A percentile compares a stretch with the other conserved stretches of the same genome.
Conservation (phyloP, 306 rosid genomes). For the Corylus avellana region DNA sequence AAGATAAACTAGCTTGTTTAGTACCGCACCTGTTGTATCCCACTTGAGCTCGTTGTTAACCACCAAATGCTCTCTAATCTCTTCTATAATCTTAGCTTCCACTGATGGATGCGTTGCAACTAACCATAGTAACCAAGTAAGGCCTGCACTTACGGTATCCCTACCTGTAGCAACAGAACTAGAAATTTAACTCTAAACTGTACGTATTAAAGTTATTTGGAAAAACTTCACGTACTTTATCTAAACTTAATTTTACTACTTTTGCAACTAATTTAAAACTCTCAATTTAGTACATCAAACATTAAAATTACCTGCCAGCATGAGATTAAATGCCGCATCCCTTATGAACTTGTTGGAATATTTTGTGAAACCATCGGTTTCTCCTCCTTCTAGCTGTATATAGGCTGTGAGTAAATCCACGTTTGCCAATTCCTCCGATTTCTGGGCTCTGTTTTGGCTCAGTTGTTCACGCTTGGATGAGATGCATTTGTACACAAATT, state of each 20-base stretch:
- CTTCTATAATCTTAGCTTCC: conserved; percentile 47
- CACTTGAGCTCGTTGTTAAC: neutral
- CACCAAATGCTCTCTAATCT: conserved; percentile 20
- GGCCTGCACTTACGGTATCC: conserved; percentile 46
- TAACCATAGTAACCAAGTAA: conserved; percentile 53
- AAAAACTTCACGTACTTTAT: too few relatives aligned
- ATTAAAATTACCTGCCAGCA: conserved; percentile 49
- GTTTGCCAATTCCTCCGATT: neutral
- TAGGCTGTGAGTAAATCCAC: conserved; percentile 38
- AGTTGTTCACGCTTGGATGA: conserved; percentile 11
- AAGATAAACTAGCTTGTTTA: conserved; percentile 45
- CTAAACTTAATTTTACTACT: too few relatives aligned
- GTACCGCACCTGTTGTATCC: conserved; percentile 17
- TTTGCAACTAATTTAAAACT: too few relatives aligned
- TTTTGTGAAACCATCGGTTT: neutral
- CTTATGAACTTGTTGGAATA: conserved; percentile 37
- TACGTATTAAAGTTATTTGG: too few relatives aligned
- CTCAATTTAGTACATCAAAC: too few relatives aligned
- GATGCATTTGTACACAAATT: conserved; percentile 17
- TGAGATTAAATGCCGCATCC: conserved; percentile 39
- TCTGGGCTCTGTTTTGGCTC: neutral
- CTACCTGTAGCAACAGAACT: too few relatives aligned
- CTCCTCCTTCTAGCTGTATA: neutral
- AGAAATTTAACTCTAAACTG: too few relatives aligned
- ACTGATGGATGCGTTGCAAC: conserved; percentile 46